Conservation (phyloP, 176 grass and related monocot genomes). For the Saccharum officinarum region DNA sequence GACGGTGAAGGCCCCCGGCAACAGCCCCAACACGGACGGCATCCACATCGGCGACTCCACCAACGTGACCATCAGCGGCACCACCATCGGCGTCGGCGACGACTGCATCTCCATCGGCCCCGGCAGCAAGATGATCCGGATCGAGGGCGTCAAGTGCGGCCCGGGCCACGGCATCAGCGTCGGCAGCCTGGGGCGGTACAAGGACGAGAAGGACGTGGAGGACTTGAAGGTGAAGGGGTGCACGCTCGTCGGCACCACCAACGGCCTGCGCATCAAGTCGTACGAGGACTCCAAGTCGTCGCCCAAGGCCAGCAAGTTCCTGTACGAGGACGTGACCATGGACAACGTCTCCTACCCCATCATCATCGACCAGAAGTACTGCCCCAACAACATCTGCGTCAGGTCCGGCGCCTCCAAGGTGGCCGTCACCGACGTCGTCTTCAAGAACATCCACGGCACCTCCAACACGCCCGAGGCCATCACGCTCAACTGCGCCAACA, state of each 20-base stretch:
- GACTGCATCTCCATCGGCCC: slow-evolving; percentile 82
- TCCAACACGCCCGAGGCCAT: slow-evolving; percentile 52
- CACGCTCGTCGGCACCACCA: slow-evolving; percentile 47
- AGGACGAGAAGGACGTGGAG: slow-evolving; percentile 69
- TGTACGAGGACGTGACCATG: slow-evolving; percentile 71
- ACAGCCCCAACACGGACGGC: slow-evolving; percentile 90
- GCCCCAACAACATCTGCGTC: slow-evolving; percentile 60
- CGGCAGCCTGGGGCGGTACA: slow-evolving; percentile 68
- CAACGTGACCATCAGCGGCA: slow-evolving; percentile 48
- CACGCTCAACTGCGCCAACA: slow-evolving; percentile 57
- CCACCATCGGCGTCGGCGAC: slow-evolving; percentile 66
- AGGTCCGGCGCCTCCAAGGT: slow-evolving; percentile 44
- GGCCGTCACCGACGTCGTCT: slow-evolving; percentile 43
- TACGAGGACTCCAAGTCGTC: slow-evolving; percentile 59
- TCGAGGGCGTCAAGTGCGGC: slow-evolving; percentile 45
- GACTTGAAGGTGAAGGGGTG: slow-evolving; percentile 50
- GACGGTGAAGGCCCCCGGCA: slow-evolving; percentile 41
- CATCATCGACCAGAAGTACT: slow-evolving; percentile 88
- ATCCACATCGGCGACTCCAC: slow-evolving; percentile 68
- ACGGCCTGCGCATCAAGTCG: slow-evolving; percentile 78
- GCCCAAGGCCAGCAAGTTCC: slow-evolving; percentile 34
- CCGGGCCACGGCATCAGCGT: slow-evolving; percentile 88
- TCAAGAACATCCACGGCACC: slow-evolving; percentile 63
- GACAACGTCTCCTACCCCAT: slow-evolving; percentile 66
- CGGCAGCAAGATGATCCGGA: slow-evolving; percentile 27